Evolutionary conservation across 2,329 filamentous ascomycete species (phyloP).

Genomic region (Byssoonygena ceratinophila): DNA sequence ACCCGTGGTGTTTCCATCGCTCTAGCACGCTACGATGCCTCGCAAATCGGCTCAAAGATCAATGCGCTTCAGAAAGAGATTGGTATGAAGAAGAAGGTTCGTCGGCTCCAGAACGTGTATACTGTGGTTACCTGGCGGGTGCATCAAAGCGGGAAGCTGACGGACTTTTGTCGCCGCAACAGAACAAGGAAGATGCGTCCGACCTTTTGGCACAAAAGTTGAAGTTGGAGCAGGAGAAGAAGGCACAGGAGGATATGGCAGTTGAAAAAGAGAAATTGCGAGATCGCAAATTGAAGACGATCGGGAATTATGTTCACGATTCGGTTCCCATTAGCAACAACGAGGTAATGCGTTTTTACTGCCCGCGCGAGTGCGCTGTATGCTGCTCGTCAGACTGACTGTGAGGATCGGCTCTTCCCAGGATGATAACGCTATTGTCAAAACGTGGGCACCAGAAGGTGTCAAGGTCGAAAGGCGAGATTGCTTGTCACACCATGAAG

Average conservation of each 20-base stretch:
- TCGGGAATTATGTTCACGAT: slow-evolving; percentile 87
- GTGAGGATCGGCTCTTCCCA: slow-evolving; percentile 18
- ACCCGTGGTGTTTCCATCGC: neutral
- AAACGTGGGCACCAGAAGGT: slow-evolving; percentile 71
- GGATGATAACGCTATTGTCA: slow-evolving; percentile 70
- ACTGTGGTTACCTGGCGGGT: too few species aligned
- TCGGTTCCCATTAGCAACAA: slow-evolving; percentile 73
- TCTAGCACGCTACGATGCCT: slow-evolving; percentile 61
- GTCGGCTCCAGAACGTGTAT: slow-evolving; percentile 6
- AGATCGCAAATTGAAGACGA: slow-evolving; percentile 66
- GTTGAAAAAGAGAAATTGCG: slow-evolving; percentile 63
- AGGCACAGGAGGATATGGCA: slow-evolving; percentile 62
- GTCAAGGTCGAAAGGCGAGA: slow-evolving; percentile 63
- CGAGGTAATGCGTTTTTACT: slow-evolving; percentile 48
- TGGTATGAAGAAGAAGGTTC: slow-evolving; percentile 76
- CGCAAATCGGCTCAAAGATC: slow-evolving; percentile 71
- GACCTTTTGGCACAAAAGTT: slow-evolving; percentile 70
- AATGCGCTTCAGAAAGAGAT: slow-evolving; percentile 87
- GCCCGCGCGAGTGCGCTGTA: neutral
- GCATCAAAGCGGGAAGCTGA: too few species aligned
- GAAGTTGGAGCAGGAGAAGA: slow-evolving; percentile 70
- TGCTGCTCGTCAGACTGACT: slow-evolving; percentile 5
- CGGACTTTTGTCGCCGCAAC: neutral
- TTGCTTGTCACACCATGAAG: slow-evolving; percentile 85
- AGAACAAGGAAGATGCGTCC: slow-evolving; percentile 77